Evolutionary conservation across 495 filamentous ascomycete genomes (phyloP), one percentile per base, ranked within the genome.

Genomic region (Penicillium waksmanii): DNA sequence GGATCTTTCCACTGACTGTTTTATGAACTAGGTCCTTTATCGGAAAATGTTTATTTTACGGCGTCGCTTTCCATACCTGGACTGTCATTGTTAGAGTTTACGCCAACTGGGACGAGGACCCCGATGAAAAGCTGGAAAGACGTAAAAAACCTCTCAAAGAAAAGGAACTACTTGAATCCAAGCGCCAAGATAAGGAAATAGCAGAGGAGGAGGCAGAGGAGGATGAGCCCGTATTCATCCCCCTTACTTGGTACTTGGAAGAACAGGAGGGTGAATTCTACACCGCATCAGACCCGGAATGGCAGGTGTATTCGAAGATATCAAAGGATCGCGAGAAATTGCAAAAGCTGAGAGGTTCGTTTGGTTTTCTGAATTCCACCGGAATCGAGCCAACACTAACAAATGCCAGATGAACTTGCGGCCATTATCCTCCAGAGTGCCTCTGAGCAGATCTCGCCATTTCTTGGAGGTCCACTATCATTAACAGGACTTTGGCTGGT

Each of bases 261-360:
- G 77, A 31, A 31, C 27, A 62, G 67, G 77, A 74, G 67, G 73
- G 69, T 31, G 73, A 69, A 44, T 84, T 72, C 13, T 93, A 92
- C 69, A 75, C 79, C 21, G 75, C 79, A 23, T 80, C 74, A 3
- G 86, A 90, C 66, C 88, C 89, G 3, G 90, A 93, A 68, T 92
- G 87, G 88, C 76, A 82, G 63, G 75, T 80, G 46, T 93, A 90
- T 60, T 63, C 84, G 18, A 82, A 80, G 38, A 73, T 90, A 19
- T 80, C 82, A 21, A 74, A 77, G 25, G 79, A 92, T 65, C 65
- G 61, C 18, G 62, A 80, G 31, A 73, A 79, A 53, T 61, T 82
- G 25, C 60, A 72, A 33, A 66, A 67, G 17, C 76, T 91, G 18
- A 76, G 76, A 70, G 61, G 87, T 89, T 69, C 54, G 78, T 52